Conservation (phyloP, 768 basidiomycete genomes). For the Mrakia frigida region DNA sequence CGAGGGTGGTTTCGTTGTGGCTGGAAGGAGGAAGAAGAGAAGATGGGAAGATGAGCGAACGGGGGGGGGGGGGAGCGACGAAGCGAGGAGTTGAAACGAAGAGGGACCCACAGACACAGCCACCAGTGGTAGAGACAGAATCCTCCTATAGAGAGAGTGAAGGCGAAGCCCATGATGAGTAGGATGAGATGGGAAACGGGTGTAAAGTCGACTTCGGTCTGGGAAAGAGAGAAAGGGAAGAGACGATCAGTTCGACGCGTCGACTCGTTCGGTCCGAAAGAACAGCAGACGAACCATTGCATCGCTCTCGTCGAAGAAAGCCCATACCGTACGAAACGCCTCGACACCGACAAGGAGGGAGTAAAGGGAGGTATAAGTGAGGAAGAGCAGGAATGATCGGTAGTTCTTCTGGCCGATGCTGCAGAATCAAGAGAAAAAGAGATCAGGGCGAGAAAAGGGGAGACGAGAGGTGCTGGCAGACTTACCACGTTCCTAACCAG, state of each 20-base stretch:
- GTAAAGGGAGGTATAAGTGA: slow-evolving; percentile 20
- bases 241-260: no score
- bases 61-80: not conserved
- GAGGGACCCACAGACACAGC: slow-evolving; percentile 5
- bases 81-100: no score
- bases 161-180: slow-evolving; percentile 25
- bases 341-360: slow-evolving; percentile 10
- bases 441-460: not conserved
- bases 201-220: slow-evolving; percentile 27
- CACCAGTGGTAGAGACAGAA: slow-evolving; percentile 26
- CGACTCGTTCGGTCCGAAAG: no score
- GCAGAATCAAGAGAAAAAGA: not conserved
- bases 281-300: slow-evolving; percentile 3
- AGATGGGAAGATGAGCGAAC: not conserved
- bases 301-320: slow-evolving; percentile 21
- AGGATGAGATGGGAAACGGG: slow-evolving; percentile 24
- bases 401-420: slow-evolving; percentile 31
- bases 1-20: slow-evolving; percentile 28
- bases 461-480: not conserved
- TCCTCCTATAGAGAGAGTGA: slow-evolving; percentile 22
- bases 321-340: slow-evolving; percentile 19
- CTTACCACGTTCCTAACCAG: slow-evolving; percentile 15
- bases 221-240: not conserved
- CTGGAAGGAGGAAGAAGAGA: not conserved
- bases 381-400: slow-evolving; percentile 30